Conservation (phyloP, 176 grass and related monocot genomes). For the Luzula sylvatica region DNA sequence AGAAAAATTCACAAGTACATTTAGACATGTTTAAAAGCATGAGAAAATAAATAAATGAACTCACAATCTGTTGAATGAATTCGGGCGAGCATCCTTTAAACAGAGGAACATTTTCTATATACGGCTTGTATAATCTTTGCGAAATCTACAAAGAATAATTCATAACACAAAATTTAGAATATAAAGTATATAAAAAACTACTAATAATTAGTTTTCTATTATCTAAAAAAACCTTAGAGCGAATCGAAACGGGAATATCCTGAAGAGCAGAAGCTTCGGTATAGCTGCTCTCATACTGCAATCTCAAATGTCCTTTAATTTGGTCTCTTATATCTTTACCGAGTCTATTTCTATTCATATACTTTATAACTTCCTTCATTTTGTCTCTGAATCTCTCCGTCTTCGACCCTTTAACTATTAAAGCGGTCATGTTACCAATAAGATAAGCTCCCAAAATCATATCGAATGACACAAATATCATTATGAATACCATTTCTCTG, state of each 20-base stretch:
- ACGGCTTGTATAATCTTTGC: constrained; percentile 69
- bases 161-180: constrained; percentile 4
- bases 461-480: constrained; percentile 99
- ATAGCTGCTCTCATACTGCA: constrained; percentile 95
- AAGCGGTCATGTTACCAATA: constrained; percentile 94
- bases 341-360: constrained; percentile 93
- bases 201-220: neutral
- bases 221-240: constrained; percentile 50
- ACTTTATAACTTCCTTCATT: constrained; percentile 95
- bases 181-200: neutral
- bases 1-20: constrained; percentile 7
- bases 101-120: constrained; percentile 58
- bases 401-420: constrained; percentile 99
- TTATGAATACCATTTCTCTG: constrained; percentile 98
- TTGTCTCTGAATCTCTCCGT: constrained; percentile 90
- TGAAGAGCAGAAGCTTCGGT: constrained; percentile 81
- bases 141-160: constrained; percentile 56
- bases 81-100: constrained; percentile 87
- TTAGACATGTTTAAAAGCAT: neutral
- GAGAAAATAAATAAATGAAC: constrained; percentile 1
- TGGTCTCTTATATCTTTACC: constrained; percentile 74
- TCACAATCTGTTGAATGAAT: constrained; percentile 98
- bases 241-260: constrained; percentile 87
- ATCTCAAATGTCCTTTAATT: constrained; percentile 79
- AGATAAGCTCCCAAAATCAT: constrained; percentile 99